A percentile compares a stretch with the other conserved stretches of the same genome.
phyloP scores from a whole-genome alignment of 768 basidiomycete species.

The Mycena olivaceomarginata region DNA sequence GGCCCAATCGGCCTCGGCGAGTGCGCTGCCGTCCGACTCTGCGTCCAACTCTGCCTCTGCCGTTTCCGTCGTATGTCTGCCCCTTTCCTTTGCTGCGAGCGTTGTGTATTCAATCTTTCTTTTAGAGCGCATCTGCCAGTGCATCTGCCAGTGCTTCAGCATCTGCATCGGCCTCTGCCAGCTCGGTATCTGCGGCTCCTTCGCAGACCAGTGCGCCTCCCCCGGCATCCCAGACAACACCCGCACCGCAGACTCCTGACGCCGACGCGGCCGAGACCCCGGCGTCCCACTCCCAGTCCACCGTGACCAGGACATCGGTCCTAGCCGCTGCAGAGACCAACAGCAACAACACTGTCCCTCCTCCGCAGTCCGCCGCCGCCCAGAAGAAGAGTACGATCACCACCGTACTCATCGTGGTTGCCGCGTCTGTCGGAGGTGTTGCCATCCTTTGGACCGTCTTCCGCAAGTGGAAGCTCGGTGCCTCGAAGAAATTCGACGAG shows the following conservation, averaged over 20 bases:
- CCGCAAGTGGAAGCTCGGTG: constrained; percentile 93
- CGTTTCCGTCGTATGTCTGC: constrained; percentile 17
- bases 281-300: constrained; percentile 42
- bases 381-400: constrained; percentile 63
- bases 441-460: constrained; percentile 91
- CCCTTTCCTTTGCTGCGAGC: background rate
- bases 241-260: background rate
- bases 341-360: constrained; percentile 38
- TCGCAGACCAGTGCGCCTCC: constrained; percentile 41
- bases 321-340: constrained; percentile 52
- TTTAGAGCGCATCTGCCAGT: constrained; percentile 8
- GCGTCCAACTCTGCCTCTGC: constrained; percentile 32
- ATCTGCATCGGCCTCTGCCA: background rate
- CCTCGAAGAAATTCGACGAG: constrained; percentile 87
- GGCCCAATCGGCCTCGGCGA: constrained; percentile 29
- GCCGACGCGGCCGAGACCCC: constrained; percentile 24
- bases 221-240: constrained; percentile 9
- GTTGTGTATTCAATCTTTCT: background rate
- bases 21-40: constrained; percentile 42
- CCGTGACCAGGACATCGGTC: constrained; percentile 49
- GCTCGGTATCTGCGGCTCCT: constrained; percentile 39
- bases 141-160: constrained; percentile 34
- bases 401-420: constrained; percentile 83
- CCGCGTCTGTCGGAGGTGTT: constrained; percentile 78
- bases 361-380: constrained; percentile 47